Base-by-base conservation (phyloP, 169 alveolate species). In the Cytauxzoon felis region DNA sequence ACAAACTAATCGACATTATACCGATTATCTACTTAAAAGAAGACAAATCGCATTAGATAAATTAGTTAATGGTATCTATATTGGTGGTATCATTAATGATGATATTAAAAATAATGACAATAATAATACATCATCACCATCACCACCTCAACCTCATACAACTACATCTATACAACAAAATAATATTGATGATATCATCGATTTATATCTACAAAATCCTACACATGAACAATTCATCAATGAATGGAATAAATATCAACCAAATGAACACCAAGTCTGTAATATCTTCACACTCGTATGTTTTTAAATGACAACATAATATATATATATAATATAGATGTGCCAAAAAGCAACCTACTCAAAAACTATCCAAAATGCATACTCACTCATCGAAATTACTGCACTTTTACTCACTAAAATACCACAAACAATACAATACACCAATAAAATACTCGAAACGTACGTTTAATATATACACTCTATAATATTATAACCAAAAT, bases 1-100 rank as follows among this genome's bases (percentile, higher is more conserved):
- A 3, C 81, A 60, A 34, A 56, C 71, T 9, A 23, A 51, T 5
- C 48, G 81, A 11, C 81, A 70, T 54, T 70, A 70, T 50, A 59
- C 73, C 26, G 70, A 41, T 33, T 49, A 58, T 36, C 45, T 70
- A 38, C 11, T 27, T 24, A 30, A 19, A 5, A 57, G 40, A 50
- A 61, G 81, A 34, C 66, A 70, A 40, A 13, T 45, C 32, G 81
- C 72, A n/a, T 9, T 59, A 16, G 64, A 33, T 8, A 47, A 32
- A 19, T 47, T 52, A 19, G 73, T 70, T 9, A 60, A 70, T 23
- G 81, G 81, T 23, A 56, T 70, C n/a, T 70, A 36, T 23, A 54
- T 40, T 16, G 63, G 65, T 26, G 2, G n/a, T n/a, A n/a, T n/a
- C n/a, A n/a, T n/a, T n/a, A n/a, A n/a, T n/a, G n/a, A n/a, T n/a